A percentile compares a stretch with the other conserved stretches of the same genome.
Evolutionary conservation across 176 grass and related monocot species (phyloP).

Genomic region (Aegilops tauschii): DNA sequence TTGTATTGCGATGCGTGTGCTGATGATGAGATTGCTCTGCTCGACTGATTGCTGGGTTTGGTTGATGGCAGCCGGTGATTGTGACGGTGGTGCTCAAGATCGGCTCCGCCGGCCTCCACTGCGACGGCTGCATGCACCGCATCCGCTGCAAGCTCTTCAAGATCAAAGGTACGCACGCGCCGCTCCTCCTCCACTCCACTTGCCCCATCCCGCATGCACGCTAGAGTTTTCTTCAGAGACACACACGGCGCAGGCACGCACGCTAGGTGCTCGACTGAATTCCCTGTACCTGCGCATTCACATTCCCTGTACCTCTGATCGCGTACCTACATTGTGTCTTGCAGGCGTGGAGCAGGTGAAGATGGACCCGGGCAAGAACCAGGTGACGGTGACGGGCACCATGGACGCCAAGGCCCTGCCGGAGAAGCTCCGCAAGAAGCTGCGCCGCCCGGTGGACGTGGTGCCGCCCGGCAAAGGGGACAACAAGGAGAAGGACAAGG

Average conservation of each 20-base stretch:
- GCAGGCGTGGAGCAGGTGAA: constrained; percentile 61
- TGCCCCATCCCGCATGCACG: not conserved
- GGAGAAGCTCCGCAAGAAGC: constrained; percentile 48
- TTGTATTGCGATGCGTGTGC: not conserved
- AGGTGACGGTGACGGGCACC: constrained; percentile 70
- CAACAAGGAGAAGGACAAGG: not conserved
- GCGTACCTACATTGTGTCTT: not conserved
- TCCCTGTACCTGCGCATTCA: not conserved
- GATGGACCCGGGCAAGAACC: constrained; percentile 55
- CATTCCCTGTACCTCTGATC: not conserved
- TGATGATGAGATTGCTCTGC: not conserved
- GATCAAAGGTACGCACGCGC: constrained; percentile 46
- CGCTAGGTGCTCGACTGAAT: not conserved
- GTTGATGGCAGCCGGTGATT: constrained; percentile 32
- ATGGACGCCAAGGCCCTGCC: constrained; percentile 62
- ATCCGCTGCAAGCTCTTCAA: constrained; percentile 59
- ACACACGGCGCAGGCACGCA: not conserved
- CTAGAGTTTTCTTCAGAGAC: too few species aligned
- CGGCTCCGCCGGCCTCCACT: constrained; percentile 52
- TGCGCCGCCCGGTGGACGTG: constrained; percentile 49
- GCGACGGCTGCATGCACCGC: constrained; percentile 71
- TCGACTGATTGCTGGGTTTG: not conserved
- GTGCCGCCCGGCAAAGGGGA: constrained; percentile 17
- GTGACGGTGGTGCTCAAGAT: constrained; percentile 73
- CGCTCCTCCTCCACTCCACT: too few species aligned